These are phyloP conservation scores for Rhizopogon vesiculosus DNA, from an alignment of 768 basidiomycete species.

Conservation along the genomic window DNA sequence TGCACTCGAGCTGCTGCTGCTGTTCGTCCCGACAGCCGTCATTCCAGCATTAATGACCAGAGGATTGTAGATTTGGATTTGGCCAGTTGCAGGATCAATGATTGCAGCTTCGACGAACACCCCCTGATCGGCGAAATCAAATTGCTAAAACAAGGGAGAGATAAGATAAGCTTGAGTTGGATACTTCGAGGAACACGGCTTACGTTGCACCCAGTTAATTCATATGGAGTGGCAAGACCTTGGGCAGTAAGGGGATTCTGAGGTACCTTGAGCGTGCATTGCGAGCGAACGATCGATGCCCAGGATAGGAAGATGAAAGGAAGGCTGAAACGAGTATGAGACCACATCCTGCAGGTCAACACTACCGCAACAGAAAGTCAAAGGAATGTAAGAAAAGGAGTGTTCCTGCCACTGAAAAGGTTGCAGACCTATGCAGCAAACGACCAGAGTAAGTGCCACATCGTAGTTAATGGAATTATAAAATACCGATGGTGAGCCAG, in stretches of 20 bases:
- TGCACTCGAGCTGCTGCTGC: background rate
- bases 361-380: background rate
- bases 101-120: constrained; percentile 24
- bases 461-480: background rate
- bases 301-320: constrained; percentile 11
- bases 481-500: background rate
- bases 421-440: constrained; percentile 15
- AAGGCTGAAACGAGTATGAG: constrained; percentile 5
- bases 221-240: constrained; percentile 23
- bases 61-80: constrained; percentile 21
- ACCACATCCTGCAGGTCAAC: constrained; percentile 9
- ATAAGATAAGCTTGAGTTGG: background rate
- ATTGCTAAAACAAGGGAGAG: constrained; percentile 12
- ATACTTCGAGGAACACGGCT: background rate
- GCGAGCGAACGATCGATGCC: constrained; percentile 12
- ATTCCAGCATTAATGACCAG: constrained; percentile 27
- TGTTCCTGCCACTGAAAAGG: constrained; percentile 19
- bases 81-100: constrained; percentile 22
- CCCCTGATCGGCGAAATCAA: constrained; percentile 21
- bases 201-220: constrained; percentile 24
- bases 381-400: constrained; percentile 4
- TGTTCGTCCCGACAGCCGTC: constrained; percentile 9
- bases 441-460: background rate
- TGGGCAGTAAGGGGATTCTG: constrained; percentile 16
- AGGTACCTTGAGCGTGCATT: constrained; percentile 19